Percentiles rank a stretch among this genome's conserved stretches.
Conservation (phyloP, 257 asterid species). For the Leonotis leonurus region DNA sequence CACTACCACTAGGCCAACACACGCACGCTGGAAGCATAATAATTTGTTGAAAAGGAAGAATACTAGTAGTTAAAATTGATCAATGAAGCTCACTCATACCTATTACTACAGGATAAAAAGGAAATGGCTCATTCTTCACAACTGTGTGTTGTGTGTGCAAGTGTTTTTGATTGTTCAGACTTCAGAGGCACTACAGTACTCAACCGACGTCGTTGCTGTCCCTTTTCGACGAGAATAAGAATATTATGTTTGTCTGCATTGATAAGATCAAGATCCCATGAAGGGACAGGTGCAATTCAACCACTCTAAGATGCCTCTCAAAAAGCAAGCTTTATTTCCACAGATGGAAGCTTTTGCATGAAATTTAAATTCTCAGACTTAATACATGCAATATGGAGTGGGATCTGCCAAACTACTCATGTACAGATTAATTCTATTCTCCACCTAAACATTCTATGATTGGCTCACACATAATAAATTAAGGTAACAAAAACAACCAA, state of each 20-base stretch:
- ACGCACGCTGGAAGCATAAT: too few species aligned
- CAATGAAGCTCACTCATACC: neutral
- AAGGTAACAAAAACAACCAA: constrained; percentile 2
- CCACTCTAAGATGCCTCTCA: neutral
- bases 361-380: neutral
- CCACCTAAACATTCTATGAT: neutral
- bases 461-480: neutral
- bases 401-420: neutral
- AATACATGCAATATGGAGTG: neutral
- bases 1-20: too few species aligned
- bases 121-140: neutral
- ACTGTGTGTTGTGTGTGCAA: neutral
- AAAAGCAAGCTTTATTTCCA: neutral
- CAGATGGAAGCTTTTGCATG: too few species aligned
- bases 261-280: neutral
- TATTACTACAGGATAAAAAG: neutral
- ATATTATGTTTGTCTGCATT: neutral
- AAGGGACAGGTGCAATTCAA: neutral
- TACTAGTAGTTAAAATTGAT: too few species aligned
- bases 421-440: neutral
- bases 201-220: neutral
- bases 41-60: too few species aligned
- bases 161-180: neutral
- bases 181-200: neutral
- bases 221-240: neutral